These are phyloP conservation scores for Teunomyces cretensis DNA, from an alignment of 805 yeast genomes.

Conservation along the genomic window DNA sequence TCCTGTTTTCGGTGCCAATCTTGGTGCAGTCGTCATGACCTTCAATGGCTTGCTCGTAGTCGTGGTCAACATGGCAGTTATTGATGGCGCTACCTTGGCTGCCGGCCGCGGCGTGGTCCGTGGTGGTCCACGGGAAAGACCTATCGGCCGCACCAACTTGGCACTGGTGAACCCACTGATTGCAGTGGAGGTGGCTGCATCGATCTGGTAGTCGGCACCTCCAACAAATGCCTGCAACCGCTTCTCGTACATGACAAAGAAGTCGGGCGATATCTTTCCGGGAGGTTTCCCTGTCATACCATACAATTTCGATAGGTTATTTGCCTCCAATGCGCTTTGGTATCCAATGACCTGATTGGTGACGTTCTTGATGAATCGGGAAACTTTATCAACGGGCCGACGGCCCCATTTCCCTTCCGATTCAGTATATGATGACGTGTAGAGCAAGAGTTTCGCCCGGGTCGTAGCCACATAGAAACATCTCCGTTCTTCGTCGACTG, in stretches of 20 bases:
- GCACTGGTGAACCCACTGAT: not conserved
- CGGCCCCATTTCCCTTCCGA: conserved; percentile 19
- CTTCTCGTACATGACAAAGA: not conserved
- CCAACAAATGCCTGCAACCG: not conserved
- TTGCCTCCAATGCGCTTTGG: conserved; percentile 19
- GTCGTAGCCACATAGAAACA: conserved; percentile 88
- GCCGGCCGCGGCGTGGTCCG: not conserved
- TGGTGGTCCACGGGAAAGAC: not conserved
- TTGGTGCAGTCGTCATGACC: too few relatives aligned
- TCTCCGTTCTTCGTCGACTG: conserved; percentile 73
- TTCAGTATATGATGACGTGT: conserved; percentile 37
- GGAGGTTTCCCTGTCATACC: conserved; percentile 9
- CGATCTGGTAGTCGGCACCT: not conserved
- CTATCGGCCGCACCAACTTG: not conserved
- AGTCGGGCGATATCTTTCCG: not conserved
- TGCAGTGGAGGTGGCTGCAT: not conserved
- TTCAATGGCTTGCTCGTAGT: not conserved
- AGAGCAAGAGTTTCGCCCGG: conserved; percentile 65
- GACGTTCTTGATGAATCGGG: conserved; percentile 27
- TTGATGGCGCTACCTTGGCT: not conserved
- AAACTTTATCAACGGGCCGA: conserved; percentile 18
- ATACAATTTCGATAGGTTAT: conserved; percentile 19
- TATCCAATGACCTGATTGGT: conserved; percentile 6
- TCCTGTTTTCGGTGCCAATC: not conserved
- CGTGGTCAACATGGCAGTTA: not conserved